Evolutionary conservation across 306 rosid species (phyloP).

Genomic region (Cicer cuneatum): DNA sequence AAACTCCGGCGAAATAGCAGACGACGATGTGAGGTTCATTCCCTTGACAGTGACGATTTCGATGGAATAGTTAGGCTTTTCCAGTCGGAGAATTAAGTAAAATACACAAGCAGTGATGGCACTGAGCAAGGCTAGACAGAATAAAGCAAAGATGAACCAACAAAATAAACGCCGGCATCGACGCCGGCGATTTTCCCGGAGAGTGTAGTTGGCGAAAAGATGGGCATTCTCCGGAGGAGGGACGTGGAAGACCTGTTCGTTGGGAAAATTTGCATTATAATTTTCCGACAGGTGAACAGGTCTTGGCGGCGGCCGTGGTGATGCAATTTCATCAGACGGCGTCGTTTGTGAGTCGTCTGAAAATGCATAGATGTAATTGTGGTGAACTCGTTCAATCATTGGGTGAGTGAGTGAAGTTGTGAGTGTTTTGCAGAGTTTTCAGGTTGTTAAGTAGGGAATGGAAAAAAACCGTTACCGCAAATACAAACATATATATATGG

Average conservation of each 20-base stretch:
- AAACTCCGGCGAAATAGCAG: conserved; percentile 57
- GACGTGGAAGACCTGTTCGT: no score
- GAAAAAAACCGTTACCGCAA: no score
- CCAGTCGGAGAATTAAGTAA: conserved; percentile 64
- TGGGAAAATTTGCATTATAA: no score
- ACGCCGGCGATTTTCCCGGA: conserved; percentile 40
- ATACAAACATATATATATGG: no score
- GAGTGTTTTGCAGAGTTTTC: neutral
- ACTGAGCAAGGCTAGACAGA: conserved; percentile 46
- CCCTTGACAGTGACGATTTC: conserved; percentile 53
- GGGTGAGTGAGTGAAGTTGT: neutral
- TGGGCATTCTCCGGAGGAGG: conserved; percentile 65
- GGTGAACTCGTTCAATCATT: conserved; percentile 75
- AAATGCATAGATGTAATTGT: conserved; percentile 1
- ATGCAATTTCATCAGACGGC: conserved; percentile 11
- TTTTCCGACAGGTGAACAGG: conserved; percentile 46
- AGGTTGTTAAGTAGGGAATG: no score
- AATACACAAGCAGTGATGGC: conserved; percentile 49
- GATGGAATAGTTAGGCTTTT: conserved; percentile 58
- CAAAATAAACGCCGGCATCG: conserved; percentile 53
- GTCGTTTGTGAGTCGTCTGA: neutral
- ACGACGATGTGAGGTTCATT: conserved; percentile 49
- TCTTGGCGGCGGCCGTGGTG: conserved; percentile 10
- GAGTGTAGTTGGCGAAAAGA: conserved; percentile 48
- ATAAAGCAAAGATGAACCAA: conserved; percentile 46